Conservation (phyloP, 805 yeast genomes). For the Pichia pseudocactophila region DNA sequence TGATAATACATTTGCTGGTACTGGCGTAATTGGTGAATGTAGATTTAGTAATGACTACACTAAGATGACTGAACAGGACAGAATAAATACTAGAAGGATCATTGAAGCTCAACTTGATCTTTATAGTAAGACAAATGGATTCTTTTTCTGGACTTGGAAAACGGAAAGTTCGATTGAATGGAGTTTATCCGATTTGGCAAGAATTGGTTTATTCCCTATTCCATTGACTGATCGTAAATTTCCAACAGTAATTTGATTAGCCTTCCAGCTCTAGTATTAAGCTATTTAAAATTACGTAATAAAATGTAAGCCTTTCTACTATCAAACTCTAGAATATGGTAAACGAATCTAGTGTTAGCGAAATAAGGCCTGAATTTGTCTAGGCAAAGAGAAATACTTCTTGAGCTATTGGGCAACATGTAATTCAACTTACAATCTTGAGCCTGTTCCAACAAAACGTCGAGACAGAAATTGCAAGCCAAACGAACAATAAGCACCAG, state of each 20-base stretch:
- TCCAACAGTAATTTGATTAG: constrained; percentile 46
- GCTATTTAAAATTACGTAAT: too few relatives aligned
- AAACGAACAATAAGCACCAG: background rate
- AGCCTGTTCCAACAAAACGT: background rate
- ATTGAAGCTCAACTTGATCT: constrained; percentile 55
- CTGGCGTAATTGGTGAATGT: constrained; percentile 46
- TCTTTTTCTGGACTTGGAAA: constrained; percentile 67
- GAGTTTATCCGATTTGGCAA: constrained; percentile 48
- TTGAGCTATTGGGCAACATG: constrained; percentile 1
- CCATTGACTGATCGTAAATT: constrained; percentile 57
- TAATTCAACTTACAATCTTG: background rate
- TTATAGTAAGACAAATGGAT: constrained; percentile 41
- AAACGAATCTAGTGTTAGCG: constrained; percentile 30
- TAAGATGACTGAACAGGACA: constrained; percentile 37
- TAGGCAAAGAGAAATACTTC: constrained; percentile 14
- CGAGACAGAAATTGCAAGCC: background rate
- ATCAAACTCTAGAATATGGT: constrained; percentile 31
- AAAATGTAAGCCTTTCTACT: constrained; percentile 30
- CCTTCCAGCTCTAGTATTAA: too few relatives aligned
- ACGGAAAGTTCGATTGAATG: constrained; percentile 60
- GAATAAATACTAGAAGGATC: constrained; percentile 39
- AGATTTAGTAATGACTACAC: constrained; percentile 28
- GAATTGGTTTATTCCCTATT: constrained; percentile 48
- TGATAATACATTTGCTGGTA: constrained; percentile 43
- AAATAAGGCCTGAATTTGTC: constrained; percentile 25